Evolutionary conservation across 164 flowering plant species (phyloP).

Genomic region (Protea cynaroides): DNA sequence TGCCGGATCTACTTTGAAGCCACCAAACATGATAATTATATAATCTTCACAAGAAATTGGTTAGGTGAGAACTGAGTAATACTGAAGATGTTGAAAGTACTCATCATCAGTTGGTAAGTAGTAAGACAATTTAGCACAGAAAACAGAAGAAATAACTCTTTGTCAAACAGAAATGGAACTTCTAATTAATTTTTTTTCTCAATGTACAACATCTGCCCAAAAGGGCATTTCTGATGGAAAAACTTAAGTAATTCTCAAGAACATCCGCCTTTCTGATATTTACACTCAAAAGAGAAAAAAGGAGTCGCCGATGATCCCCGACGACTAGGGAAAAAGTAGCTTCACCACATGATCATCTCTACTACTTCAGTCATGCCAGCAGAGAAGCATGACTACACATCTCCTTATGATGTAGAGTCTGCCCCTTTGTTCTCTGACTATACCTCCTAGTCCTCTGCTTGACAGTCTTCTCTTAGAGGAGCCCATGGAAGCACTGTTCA

Average conservation of each 20-base stretch:
- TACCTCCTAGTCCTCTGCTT: constrained; percentile 26
- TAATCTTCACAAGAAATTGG: too few relatives aligned
- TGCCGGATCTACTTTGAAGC: too few relatives aligned
- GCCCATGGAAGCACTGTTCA: constrained; percentile 17
- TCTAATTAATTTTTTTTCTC: background rate
- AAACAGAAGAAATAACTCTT: background rate
- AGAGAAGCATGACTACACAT: constrained; percentile 35
- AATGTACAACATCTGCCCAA: background rate
- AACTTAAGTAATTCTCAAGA: background rate
- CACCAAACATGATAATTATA: too few relatives aligned
- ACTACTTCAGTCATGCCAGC: constrained; percentile 25
- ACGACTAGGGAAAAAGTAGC: background rate
- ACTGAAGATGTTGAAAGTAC: too few relatives aligned
- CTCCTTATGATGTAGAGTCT: constrained; percentile 35
- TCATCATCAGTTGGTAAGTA: background rate
- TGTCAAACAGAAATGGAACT: background rate
- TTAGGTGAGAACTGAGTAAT: too few relatives aligned
- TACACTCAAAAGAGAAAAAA: background rate
- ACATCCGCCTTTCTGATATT: background rate
- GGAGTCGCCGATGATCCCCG: background rate
- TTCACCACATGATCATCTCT: background rate
- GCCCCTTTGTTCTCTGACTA: constrained; percentile 33
- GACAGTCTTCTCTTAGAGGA: constrained; percentile 25
- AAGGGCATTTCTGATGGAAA: constrained; percentile 1
- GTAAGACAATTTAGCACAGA: background rate